phyloP scores from a whole-genome alignment of 495 filamentous ascomycete genomes.

The Extremus antarcticus region DNA sequence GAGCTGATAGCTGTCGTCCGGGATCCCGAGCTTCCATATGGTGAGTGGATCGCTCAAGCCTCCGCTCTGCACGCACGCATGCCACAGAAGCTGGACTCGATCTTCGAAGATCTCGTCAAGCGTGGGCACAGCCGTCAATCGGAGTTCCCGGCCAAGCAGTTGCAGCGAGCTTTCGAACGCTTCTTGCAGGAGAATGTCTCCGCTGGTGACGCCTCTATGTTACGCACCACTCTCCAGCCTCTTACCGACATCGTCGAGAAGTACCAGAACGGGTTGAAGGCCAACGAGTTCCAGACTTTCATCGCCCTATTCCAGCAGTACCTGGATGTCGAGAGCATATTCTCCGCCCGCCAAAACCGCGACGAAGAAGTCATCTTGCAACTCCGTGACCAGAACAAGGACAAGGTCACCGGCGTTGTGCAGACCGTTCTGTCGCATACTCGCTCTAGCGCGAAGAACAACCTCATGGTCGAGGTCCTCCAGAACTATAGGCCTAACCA shows the following conservation, averaged over 20 bases:
- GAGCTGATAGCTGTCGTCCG: slow-evolving; percentile 84
- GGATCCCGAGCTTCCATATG: slow-evolving; percentile 82
- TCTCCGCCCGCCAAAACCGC: slow-evolving; percentile 70
- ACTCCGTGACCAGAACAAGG: slow-evolving; percentile 92
- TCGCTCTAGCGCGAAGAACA: slow-evolving; percentile 84
- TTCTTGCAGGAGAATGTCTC: slow-evolving; percentile 83
- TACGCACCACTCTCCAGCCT: slow-evolving; percentile 67
- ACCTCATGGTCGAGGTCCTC: slow-evolving; percentile 80
- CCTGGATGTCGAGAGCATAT: slow-evolving; percentile 70
- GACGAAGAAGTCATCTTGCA: slow-evolving; percentile 93
- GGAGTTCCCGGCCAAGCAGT: slow-evolving; percentile 88
- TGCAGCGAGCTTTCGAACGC: slow-evolving; percentile 68
- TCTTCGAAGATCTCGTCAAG: slow-evolving; percentile 74
- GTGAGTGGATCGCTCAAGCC: slow-evolving; percentile 91
- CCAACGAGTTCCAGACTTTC: slow-evolving; percentile 79
- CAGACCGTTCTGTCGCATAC: slow-evolving; percentile 89
- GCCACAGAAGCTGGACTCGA: slow-evolving; percentile 80
- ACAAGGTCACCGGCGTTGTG: slow-evolving; percentile 71
- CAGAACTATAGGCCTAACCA: slow-evolving; percentile 93
- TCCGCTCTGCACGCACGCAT: slow-evolving; percentile 92
- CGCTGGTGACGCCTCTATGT: slow-evolving; percentile 53
- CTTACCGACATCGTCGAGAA: slow-evolving; percentile 68
- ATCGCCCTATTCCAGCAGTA: slow-evolving; percentile 67
- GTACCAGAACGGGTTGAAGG: slow-evolving; percentile 82
- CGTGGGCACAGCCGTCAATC: slow-evolving; percentile 59